Base-by-base conservation (phyloP, 352 stramenopile genomes). In the Pseudoperonospora humuli region DNA sequence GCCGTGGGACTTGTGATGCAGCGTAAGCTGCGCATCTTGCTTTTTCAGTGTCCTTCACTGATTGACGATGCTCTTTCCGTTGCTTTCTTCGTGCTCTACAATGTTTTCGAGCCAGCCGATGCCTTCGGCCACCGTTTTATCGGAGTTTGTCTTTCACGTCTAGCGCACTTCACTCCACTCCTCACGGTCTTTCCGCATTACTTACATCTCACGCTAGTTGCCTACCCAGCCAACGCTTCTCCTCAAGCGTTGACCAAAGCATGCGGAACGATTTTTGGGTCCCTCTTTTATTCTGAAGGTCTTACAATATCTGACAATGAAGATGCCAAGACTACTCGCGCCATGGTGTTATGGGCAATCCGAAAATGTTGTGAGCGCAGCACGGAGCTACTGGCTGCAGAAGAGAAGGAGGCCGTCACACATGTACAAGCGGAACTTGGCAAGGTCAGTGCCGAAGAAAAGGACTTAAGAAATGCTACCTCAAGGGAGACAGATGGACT, bases 131-230 rank as follows among this genome's bases (percentile, higher is more conserved):
- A 85, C 20, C 57, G 49, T 5, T 85, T 83, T 15, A 31, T 85
- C 7, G 48, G 53, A 8, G 65, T 79, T 5, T 73, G 64, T 41
- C 34, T 85, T 11, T 59, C 67, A 20, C 70, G 72, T 27, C 34
- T 83, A 15, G 34, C 39, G 11, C 54, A 75, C 36, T 80, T 75
- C 36, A 45, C 69, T 9, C 71, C 70, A 10, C 50, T 77, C 8
- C 66, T 73, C 40, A 61, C 61, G 2, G 49, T 85, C 14, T 61
- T 75, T 29, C 73, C 73, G 6, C 60, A 73, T 53, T 85, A 83
- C 42, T 39, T 85, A 8, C 50, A 78, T 49, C 34, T 70, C 18
- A 71, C 67, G 8, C 65, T 85, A 5, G 46, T 41, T 18, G 56
- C 58, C 9, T 85, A 65, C 35, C 67, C 73, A 3, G 23, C 36